A percentile compares a stretch with the other conserved stretches of the same genome.
phyloP scores from a whole-genome alignment of 1,284 basidiomycete genomes.

The Moesziomyces sp. region DNA sequence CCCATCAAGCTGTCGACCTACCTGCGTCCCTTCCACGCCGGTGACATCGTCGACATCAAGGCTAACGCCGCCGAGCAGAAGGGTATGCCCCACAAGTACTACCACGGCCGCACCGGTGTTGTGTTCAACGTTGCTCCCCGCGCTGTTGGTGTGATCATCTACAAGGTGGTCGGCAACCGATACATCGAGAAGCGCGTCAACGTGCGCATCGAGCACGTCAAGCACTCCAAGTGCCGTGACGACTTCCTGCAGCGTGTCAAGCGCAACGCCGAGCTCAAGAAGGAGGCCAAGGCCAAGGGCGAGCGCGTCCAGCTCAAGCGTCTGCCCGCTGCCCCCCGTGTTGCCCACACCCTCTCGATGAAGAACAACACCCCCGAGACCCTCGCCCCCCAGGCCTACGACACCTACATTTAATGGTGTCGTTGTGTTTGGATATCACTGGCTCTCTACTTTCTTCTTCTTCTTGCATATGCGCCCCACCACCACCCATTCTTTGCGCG shows the following conservation, averaged over 20 bases:
- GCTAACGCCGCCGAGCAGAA: conserved; percentile 99
- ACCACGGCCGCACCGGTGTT: conserved; percentile 88
- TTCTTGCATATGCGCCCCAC: conserved; percentile 15
- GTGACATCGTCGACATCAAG: conserved; percentile 99
- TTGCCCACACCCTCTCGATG: conserved; percentile 79
- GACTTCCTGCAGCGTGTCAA: conserved; percentile 98
- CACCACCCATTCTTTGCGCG: conserved; percentile 5
- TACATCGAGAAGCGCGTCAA: conserved; percentile 99
- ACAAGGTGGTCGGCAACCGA: conserved; percentile 99
- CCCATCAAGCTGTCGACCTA: conserved; percentile 90
- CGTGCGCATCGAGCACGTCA: conserved; percentile 97
- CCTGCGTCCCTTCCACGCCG: conserved; percentile 90
- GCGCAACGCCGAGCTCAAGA: conserved; percentile 86
- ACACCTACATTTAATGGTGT: conserved; percentile 67
- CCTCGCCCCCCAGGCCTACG: conserved; percentile 85
- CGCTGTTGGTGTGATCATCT: conserved; percentile 94
- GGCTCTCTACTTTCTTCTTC: not conserved
- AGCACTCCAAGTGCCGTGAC: conserved; percentile 97
- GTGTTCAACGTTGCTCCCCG: conserved; percentile 97
- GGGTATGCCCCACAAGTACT: conserved; percentile 97
- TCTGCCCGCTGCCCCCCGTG: conserved; percentile 84
- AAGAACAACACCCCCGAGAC: conserved; percentile 88
- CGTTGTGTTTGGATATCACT: too few species aligned
- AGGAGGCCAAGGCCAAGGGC: conserved; percentile 75
- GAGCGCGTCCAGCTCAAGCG: conserved; percentile 89